These are phyloP conservation scores for Teunomyces gatunensis DNA, from an alignment of 805 yeast species.

Conservation along the genomic window DNA sequence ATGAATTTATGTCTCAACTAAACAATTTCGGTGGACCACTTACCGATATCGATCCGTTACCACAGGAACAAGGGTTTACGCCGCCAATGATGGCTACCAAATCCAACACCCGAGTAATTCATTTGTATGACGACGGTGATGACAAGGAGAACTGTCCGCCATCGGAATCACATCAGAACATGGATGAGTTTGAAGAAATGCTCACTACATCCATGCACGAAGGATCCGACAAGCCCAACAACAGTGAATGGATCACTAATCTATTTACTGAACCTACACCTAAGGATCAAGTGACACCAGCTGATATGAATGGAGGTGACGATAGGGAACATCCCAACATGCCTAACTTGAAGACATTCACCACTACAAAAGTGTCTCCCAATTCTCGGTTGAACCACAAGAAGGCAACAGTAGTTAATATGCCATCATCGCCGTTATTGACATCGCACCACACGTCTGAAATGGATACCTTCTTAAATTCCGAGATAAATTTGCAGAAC, in stretches of 20 bases:
- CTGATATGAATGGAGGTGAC: conserved; percentile 16
- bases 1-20: conserved; percentile 41
- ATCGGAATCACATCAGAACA: conserved; percentile 6
- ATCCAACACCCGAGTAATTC: conserved; percentile 52
- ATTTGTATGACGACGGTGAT: conserved; percentile 41
- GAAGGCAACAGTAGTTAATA: conserved; percentile 26
- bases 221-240: conserved; percentile 30
- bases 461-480: conserved; percentile 14
- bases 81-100: conserved; percentile 56
- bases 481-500: conserved; percentile 10
- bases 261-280: conserved; percentile 44
- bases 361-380: conserved; percentile 24
- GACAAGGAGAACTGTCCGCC: conserved; percentile 29
- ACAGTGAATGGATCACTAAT: conserved; percentile 42
- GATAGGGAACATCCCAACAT: conserved; percentile 23
- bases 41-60: conserved; percentile 45
- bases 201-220: conserved; percentile 20
- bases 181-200: conserved; percentile 23
- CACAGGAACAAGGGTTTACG: conserved; percentile 35
- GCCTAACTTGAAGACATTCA: conserved; percentile 32
- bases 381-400: conserved; percentile 14
- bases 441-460: conserved; percentile 15
- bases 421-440: conserved; percentile 42
- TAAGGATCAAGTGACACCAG: conserved; percentile 28
- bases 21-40: conserved; percentile 43